A percentile compares a stretch with the other conserved stretches of the same genome.
Evolutionary conservation across 192 early-diverging fungal genomes (phyloP).

Genomic region (Ambispora gerdemannii): DNA sequence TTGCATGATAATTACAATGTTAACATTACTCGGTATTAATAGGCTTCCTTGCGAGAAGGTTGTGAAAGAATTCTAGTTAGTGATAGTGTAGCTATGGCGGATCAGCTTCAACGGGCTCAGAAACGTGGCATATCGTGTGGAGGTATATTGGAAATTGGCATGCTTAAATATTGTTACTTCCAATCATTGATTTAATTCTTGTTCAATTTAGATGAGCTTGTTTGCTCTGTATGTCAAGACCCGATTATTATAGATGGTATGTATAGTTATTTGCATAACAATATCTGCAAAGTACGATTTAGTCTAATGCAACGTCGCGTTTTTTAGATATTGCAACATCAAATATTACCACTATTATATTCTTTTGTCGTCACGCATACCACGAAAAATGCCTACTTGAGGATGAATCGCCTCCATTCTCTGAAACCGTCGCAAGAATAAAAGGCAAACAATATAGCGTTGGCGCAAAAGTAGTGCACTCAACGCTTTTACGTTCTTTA

Average conservation of each 20-base stretch:
- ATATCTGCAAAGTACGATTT: no score
- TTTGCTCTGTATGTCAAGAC: slow-evolving; percentile 48
- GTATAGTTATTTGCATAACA: neutral
- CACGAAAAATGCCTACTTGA: slow-evolving; percentile 82
- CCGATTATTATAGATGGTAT: slow-evolving; percentile 38
- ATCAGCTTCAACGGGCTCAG: slow-evolving; percentile 63
- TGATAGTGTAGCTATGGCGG: slow-evolving; percentile 79
- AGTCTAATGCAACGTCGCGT: no score
- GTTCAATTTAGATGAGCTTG: slow-evolving; percentile 37
- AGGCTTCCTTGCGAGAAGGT: slow-evolving; percentile 84
- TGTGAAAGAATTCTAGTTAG: slow-evolving; percentile 87
- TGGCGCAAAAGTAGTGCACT: slow-evolving; percentile 50
- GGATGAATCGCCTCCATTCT: slow-evolving; percentile 42
- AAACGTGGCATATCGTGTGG: slow-evolving; percentile 62
- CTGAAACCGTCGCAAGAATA: slow-evolving; percentile 26
- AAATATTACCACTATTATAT: slow-evolving; percentile 63
- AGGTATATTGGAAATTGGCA: slow-evolving; percentile 31
- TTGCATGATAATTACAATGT: neutral
- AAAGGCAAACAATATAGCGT: slow-evolving; percentile 29
- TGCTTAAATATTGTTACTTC: slow-evolving; percentile 4
- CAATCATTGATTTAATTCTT: neutral
- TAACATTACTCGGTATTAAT: neutral
- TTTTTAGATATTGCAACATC: slow-evolving; percentile 30
- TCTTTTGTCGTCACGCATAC: slow-evolving; percentile 89
- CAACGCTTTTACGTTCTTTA: slow-evolving; percentile 43